Evolutionary conservation across 257 asterid genomes (phyloP).

Genomic region (Solanum chilense): DNA sequence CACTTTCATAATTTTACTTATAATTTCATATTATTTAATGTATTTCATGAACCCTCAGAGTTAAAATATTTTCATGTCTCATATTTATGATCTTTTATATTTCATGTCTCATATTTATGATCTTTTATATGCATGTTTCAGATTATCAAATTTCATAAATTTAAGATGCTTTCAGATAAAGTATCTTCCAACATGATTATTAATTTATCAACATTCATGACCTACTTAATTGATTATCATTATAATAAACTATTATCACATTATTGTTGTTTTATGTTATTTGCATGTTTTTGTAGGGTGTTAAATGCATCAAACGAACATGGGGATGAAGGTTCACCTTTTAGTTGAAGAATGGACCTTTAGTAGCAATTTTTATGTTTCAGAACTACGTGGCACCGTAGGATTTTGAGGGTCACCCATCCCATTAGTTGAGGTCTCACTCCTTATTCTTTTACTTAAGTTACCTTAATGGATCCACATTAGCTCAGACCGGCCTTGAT

Average conservation of each 20-base stretch:
- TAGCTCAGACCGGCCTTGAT: not conserved
- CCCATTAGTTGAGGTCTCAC: not conserved
- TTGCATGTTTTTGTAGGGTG: not conserved
- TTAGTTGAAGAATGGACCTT: not conserved
- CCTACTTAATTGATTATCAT: not conserved
- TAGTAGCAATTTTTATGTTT: not conserved
- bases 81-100: too few species aligned
- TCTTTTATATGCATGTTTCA: not conserved
- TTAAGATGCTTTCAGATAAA: not conserved
- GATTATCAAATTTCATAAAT: not conserved
- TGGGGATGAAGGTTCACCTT: not conserved
- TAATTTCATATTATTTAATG: too few species aligned
- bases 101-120: not conserved
- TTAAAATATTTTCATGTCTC: not conserved
- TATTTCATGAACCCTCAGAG: not conserved
- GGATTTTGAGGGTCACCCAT: not conserved
- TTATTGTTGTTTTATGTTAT: too few species aligned
- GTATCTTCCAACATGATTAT: not conserved
- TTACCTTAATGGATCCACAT: not conserved
- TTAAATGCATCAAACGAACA: not conserved
- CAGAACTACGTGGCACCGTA: not conserved
- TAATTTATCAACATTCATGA: not conserved
- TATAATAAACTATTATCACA: not conserved
- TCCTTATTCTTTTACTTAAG: too few species aligned
- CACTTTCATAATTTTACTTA: not conserved